A percentile compares a stretch with the other conserved stretches of the same genome.
Evolutionary conservation across 2,329 filamentous ascomycete species (phyloP).

Genomic region (Ceratocystis cubensis): DNA sequence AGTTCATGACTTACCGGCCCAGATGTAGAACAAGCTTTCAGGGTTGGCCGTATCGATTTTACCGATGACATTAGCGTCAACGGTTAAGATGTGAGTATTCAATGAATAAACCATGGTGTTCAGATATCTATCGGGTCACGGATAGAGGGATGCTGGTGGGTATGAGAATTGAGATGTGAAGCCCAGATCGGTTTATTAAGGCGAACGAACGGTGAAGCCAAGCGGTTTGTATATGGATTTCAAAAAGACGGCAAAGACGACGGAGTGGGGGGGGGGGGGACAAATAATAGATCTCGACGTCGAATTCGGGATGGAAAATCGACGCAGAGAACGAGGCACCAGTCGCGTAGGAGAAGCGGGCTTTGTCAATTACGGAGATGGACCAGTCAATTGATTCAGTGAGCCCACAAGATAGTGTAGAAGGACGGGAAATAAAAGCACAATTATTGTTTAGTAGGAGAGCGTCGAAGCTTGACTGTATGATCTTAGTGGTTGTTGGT

Average conservation of each 20-base stretch:
- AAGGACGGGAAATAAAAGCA: neutral
- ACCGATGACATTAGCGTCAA: conserved; percentile 84
- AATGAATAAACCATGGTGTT: conserved; percentile 68
- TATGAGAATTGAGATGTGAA: conserved; percentile 20
- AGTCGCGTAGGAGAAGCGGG: conserved; percentile 13
- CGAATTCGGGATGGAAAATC: neutral
- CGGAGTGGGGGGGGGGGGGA: neutral
- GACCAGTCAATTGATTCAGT: neutral
- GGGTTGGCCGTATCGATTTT: conserved; percentile 88
- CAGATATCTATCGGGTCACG: conserved; percentile 27
- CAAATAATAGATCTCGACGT: conserved; percentile 15
- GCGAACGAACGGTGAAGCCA: conserved; percentile 7
- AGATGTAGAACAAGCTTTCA: conserved; percentile 91
- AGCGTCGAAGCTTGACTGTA: neutral
- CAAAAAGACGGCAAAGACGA: conserved; percentile 8
- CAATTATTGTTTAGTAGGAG: neutral
- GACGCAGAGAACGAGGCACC: conserved; percentile 20
- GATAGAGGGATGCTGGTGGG: conserved; percentile 20
- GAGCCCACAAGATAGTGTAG: neutral
- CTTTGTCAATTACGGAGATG: neutral
- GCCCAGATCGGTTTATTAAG: neutral
- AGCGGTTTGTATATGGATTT: conserved; percentile 17
- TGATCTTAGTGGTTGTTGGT: neutral
- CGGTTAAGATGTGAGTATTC: conserved; percentile 74
- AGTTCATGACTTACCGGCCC: conserved; percentile 60